These are phyloP conservation scores for Nakataea oryzae DNA, from an alignment of 2,329 filamentous ascomycete genomes.

Conservation along the genomic window DNA sequence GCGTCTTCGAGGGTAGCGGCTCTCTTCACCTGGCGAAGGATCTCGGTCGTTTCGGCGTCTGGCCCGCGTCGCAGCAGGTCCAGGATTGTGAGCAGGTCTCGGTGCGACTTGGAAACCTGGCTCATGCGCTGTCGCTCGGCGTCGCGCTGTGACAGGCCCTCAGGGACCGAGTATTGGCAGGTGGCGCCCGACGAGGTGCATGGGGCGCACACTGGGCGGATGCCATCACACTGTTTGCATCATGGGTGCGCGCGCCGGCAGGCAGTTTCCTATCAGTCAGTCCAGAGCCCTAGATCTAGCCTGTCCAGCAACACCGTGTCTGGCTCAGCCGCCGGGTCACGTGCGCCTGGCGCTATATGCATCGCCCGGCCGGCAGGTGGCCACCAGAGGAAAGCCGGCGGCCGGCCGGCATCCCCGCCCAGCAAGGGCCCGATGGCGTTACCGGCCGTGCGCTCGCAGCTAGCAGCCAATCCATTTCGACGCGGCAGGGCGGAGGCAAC, in stretches of 20 bases:
- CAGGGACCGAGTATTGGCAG: slow-evolving; percentile 3
- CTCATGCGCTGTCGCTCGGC: neutral
- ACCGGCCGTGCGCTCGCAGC: neutral
- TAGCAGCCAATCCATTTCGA: neutral
- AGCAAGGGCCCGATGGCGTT: neutral
- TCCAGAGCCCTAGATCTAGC: neutral
- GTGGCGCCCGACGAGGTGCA: neutral
- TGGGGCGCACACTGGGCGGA: slow-evolving; percentile 3
- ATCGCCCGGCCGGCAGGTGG: neutral
- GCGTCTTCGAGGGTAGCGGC: slow-evolving; percentile 3
- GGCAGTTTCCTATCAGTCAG: neutral
- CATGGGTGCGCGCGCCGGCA: neutral
- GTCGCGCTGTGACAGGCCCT: slow-evolving; percentile 4
- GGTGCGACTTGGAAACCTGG: neutral
- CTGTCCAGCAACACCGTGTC: neutral
- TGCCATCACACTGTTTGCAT: slow-evolving; percentile 3
- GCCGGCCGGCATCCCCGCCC: too few species aligned
- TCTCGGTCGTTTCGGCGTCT: neutral
- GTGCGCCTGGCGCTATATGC: neutral
- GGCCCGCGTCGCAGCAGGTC: neutral
- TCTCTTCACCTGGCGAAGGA: neutral
- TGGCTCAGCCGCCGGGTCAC: neutral
- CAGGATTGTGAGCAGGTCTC: slow-evolving; percentile 1
- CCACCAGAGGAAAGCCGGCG: too few species aligned
- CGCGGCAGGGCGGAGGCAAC: neutral